phyloP scores from a whole-genome alignment of 805 yeast genomes.

The Candida multigemmis region DNA sequence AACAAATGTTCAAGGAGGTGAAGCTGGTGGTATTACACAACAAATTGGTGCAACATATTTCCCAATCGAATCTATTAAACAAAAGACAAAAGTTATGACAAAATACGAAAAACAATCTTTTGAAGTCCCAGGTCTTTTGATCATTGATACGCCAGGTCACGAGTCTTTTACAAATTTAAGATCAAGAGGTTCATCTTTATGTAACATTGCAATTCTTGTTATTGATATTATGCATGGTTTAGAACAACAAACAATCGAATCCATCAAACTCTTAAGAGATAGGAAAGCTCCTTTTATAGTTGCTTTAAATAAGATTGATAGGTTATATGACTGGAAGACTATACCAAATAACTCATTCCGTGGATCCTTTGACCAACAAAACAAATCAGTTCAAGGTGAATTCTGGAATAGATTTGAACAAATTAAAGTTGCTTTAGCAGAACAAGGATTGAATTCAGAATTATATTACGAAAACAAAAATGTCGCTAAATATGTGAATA shows the following conservation, averaged over 20 bases:
- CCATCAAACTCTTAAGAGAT: conserved; percentile 84
- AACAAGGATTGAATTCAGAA: conserved; percentile 97
- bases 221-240: conserved; percentile 99
- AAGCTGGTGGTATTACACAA: conserved; percentile 99
- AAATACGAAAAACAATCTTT: conserved; percentile 74
- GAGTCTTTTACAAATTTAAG: conserved; percentile 97
- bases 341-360: conserved; percentile 93
- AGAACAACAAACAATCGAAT: conserved; percentile 95
- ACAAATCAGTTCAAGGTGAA: conserved; percentile 80
- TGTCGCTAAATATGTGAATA: conserved; percentile 86
- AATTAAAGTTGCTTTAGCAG: conserved; percentile 87
- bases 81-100: conserved; percentile 88
- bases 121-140: conserved; percentile 94
- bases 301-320: conserved; percentile 95
- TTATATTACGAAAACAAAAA: conserved; percentile 92
- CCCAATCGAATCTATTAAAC: conserved; percentile 90
- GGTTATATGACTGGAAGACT: conserved; percentile 90
- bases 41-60: conserved; percentile 99
- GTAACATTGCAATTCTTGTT: conserved; percentile 98
- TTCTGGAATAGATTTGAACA: conserved; percentile 80
- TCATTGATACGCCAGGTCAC: conserved; percentile 99
- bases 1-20: conserved; percentile 99
- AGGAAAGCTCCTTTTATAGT: conserved; percentile 97
- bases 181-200: conserved; percentile 96
- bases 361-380: conserved; percentile 80